phyloP scores from a whole-genome alignment of 345 rosid species.

The Eutrema heterophyllum region DNA sequence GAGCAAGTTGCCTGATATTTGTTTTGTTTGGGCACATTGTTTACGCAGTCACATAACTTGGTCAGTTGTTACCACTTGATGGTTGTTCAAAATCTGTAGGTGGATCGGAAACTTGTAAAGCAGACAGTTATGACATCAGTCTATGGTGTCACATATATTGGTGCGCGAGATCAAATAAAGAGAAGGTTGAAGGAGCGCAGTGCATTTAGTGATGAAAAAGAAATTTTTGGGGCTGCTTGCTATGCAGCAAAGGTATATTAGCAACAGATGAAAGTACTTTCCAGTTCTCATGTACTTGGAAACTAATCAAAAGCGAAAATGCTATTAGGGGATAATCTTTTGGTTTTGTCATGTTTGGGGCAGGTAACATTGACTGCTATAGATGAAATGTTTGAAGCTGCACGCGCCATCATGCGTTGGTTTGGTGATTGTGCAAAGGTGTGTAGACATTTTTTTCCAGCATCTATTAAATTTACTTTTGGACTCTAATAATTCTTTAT shows the following conservation, averaged over 20 bases:
- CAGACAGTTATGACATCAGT: constrained; percentile 99
- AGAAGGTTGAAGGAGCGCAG: constrained; percentile 93
- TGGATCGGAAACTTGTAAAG: constrained; percentile 96
- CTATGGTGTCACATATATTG: constrained; percentile 91
- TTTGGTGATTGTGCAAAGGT: constrained; percentile 99
- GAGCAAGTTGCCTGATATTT: constrained; percentile 8
- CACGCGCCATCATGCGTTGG: constrained; percentile 89
- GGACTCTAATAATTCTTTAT: background rate
- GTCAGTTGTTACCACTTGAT: constrained; percentile 23
- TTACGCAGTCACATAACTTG: constrained; percentile 19
- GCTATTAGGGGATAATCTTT: background rate
- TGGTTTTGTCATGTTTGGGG: constrained; percentile 25
- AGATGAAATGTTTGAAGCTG: constrained; percentile 97
- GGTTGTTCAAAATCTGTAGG: constrained; percentile 45
- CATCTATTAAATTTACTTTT: background rate
- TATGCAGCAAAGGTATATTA: constrained; percentile 91
- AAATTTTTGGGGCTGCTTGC: constrained; percentile 66
- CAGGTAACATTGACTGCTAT: constrained; percentile 85
- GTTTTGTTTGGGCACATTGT: constrained; percentile 6
- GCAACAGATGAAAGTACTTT: constrained; percentile 1
- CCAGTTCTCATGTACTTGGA: background rate
- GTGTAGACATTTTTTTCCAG: constrained; percentile 1
- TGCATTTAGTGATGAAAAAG: constrained; percentile 46
- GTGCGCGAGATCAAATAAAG: constrained; percentile 95
- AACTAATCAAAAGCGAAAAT: constrained; percentile 1